phyloP scores from a whole-genome alignment of 257 asterid species.

The Fraxinus excelsior region DNA sequence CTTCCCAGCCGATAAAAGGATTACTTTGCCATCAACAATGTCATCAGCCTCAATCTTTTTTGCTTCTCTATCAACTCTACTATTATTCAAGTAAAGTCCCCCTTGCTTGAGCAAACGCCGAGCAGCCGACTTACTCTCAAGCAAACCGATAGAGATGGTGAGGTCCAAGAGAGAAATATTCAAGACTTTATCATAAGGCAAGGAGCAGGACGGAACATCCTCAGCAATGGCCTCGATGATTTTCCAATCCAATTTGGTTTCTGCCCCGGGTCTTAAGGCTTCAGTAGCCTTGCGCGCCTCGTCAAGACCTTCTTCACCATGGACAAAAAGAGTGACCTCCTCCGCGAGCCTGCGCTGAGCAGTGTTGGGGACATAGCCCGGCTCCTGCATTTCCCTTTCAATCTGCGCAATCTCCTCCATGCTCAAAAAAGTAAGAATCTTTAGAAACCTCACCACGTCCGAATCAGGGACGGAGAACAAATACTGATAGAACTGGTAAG shows the following conservation, averaged over 20 bases:
- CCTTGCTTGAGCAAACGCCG: slow-evolving; percentile 90
- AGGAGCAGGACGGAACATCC: slow-evolving; percentile 72
- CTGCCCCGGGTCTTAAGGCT: slow-evolving; percentile 87
- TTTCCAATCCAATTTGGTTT: slow-evolving; percentile 63
- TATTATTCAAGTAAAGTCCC: slow-evolving; percentile 82
- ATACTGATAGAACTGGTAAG: slow-evolving; percentile 85
- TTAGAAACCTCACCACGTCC: slow-evolving; percentile 74
- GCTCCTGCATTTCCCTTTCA: slow-evolving; percentile 55
- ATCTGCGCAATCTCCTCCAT: slow-evolving; percentile 65
- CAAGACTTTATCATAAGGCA: slow-evolving; percentile 55
- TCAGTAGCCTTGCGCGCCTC: slow-evolving; percentile 85
- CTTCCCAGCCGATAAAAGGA: slow-evolving; percentile 91
- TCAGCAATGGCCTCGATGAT: slow-evolving; percentile 73
- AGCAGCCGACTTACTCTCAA: slow-evolving; percentile 89
- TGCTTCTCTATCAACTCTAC: slow-evolving; percentile 69
- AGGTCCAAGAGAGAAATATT: slow-evolving; percentile 64
- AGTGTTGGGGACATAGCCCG: slow-evolving; percentile 66
- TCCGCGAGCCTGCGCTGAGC: slow-evolving; percentile 89
- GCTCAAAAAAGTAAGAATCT: slow-evolving; percentile 70
- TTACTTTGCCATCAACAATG: slow-evolving; percentile 71
- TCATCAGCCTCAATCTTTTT: slow-evolving; percentile 76
- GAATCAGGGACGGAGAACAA: slow-evolving; percentile 72
- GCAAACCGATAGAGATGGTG: slow-evolving; percentile 63
- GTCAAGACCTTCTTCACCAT: slow-evolving; percentile 72
- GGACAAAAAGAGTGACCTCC: slow-evolving; percentile 93